phyloP scores from a whole-genome alignment of 768 basidiomycete genomes.

The Leccinum subgranulosum region DNA sequence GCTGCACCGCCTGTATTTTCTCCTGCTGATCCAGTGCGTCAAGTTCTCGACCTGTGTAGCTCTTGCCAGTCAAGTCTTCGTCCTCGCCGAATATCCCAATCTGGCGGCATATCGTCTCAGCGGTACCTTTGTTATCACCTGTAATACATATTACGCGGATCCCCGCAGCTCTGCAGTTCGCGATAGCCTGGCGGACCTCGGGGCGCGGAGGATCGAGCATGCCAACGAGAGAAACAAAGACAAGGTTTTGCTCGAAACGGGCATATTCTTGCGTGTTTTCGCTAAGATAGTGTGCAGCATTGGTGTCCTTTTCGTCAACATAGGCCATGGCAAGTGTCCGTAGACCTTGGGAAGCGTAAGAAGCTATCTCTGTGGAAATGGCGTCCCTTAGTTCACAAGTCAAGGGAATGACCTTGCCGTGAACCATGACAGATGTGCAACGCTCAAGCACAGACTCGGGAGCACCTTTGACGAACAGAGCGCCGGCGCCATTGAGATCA shows the following conservation, averaged over 20 bases:
- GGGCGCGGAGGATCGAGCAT: slow-evolving; percentile 99
- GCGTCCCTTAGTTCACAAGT: slow-evolving; percentile 54
- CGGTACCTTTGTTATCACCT: slow-evolving; percentile 96
- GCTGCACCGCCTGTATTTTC: slow-evolving; percentile 82
- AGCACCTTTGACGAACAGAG: slow-evolving; percentile 92
- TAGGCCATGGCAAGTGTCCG: slow-evolving; percentile 92
- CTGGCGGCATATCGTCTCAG: slow-evolving; percentile 94
- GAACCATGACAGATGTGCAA: slow-evolving; percentile 70
- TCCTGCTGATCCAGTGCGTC: slow-evolving; percentile 78
- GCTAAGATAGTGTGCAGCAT: slow-evolving; percentile 78
- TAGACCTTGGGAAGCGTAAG: slow-evolving; percentile 80
- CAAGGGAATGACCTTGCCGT: slow-evolving; percentile 63
- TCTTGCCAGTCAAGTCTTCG: slow-evolving; percentile 92
- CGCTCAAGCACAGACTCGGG: slow-evolving; percentile 93
- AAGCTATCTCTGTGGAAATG: slow-evolving; percentile 61
- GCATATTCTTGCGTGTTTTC: slow-evolving; percentile 79
- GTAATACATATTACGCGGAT: slow-evolving; percentile 97
- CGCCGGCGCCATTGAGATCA: slow-evolving; percentile 60
- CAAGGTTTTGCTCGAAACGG: slow-evolving; percentile 87
- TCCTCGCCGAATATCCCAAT: slow-evolving; percentile 88
- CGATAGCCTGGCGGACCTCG: slow-evolving; percentile 83
- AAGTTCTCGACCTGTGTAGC: slow-evolving; percentile 91
- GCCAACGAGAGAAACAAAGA: slow-evolving; percentile 93
- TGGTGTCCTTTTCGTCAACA: slow-evolving; percentile 69
- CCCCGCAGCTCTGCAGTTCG: slow-evolving; percentile 88